Evolutionary conservation across 768 basidiomycete species (phyloP).

Genomic region (Amanita polypyramis): DNA sequence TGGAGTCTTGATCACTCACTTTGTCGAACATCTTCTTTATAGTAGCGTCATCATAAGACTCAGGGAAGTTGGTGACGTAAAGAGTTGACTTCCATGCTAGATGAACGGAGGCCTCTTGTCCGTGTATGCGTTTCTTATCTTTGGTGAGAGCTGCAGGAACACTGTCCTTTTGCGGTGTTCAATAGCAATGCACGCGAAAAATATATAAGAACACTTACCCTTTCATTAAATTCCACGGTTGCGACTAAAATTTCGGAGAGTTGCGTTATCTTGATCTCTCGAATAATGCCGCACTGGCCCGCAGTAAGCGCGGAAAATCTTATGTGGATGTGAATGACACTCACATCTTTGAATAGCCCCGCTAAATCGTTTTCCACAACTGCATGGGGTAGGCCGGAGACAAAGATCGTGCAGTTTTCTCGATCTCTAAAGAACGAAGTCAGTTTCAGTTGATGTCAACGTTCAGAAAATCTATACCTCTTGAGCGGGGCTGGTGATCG

Average conservation of each 20-base stretch:
- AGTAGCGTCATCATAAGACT: conserved; percentile 64
- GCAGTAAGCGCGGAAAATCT: not conserved
- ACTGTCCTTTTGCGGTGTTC: conserved; percentile 41
- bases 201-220: conserved; percentile 27
- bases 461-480: conserved; percentile 29
- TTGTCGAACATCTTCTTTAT: conserved; percentile 71
- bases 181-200: not conserved
- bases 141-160: conserved; percentile 85
- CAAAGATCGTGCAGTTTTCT: conserved; percentile 88
- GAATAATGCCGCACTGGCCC: conserved; percentile 71
- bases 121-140: conserved; percentile 82
- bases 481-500: conserved; percentile 40
- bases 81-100: conserved; percentile 91
- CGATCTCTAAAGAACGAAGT: conserved; percentile 56
- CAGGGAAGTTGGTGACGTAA: conserved; percentile 94
- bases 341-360: conserved; percentile 77
- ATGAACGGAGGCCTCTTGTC: conserved; percentile 73
- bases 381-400: conserved; percentile 52
- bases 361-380: conserved; percentile 58
- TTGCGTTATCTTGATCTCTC: conserved; percentile 73
- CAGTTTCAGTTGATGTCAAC: not conserved
- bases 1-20: conserved; percentile 29
- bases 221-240: conserved; percentile 77
- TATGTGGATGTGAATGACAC: not conserved
- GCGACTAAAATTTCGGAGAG: conserved; percentile 56